Evolutionary conservation across 345 rosid species (phyloP).

Genomic region (Hibiscus tridactylites): DNA sequence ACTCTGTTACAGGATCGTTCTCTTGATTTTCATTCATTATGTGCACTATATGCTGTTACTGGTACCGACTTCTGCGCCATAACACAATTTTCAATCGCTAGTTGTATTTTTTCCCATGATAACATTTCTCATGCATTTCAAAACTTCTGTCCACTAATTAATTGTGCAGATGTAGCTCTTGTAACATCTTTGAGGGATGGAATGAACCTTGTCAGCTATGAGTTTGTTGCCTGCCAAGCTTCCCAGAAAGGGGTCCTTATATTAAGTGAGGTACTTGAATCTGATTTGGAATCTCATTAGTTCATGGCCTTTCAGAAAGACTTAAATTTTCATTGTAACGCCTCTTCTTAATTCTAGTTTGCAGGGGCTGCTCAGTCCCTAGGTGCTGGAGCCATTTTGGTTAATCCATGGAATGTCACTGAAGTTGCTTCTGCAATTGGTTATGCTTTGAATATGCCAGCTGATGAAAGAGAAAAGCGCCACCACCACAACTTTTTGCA

Average conservation of each 20-base stretch:
- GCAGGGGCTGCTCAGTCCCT: slow-evolving; percentile 68
- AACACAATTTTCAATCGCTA: neutral
- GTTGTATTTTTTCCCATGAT: neutral
- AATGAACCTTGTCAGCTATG: slow-evolving; percentile 61
- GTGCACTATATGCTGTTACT: slow-evolving; percentile 55
- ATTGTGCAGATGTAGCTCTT: slow-evolving; percentile 44
- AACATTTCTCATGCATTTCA: neutral
- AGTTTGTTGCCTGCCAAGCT: slow-evolving; percentile 61
- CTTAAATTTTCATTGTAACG: neutral
- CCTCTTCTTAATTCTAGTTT: slow-evolving; percentile 30
- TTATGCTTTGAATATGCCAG: slow-evolving; percentile 51
- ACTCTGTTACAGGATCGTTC: slow-evolving; percentile 42
- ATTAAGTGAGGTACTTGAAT: slow-evolving; percentile 41
- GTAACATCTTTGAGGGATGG: slow-evolving; percentile 57
- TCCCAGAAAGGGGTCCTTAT: slow-evolving; percentile 59
- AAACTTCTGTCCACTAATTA: neutral
- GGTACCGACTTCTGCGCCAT: slow-evolving; percentile 21
- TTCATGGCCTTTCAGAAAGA: neutral
- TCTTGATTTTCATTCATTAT: slow-evolving; percentile 46
- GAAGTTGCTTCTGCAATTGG: slow-evolving; percentile 53
- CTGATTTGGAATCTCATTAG: neutral
- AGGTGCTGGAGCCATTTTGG: slow-evolving; percentile 55
- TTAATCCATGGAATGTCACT: slow-evolving; percentile 52
- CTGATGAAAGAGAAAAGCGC: slow-evolving; percentile 51
- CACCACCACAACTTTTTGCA: slow-evolving; percentile 49